Evolutionary conservation across 257 asterid species (phyloP).

Genomic region (Solanum raphanifolium): DNA sequence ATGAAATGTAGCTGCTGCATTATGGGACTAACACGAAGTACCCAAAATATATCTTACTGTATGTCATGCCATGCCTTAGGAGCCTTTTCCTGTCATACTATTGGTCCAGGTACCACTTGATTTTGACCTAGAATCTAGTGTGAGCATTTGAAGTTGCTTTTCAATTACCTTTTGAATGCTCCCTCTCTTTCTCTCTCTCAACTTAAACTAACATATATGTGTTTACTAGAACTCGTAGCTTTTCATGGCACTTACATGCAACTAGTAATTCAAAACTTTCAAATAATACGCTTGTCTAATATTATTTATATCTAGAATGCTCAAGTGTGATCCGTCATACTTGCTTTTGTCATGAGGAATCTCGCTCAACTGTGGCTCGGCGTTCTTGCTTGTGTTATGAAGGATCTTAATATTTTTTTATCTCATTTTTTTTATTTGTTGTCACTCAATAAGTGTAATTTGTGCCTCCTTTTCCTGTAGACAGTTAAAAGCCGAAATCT

Average conservation of each 20-base stretch:
- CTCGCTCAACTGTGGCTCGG: not conserved
- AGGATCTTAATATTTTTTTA: not conserved
- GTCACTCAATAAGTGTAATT: not conserved
- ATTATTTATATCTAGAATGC: not conserved
- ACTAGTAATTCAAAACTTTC: not conserved
- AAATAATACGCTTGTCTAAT: not conserved
- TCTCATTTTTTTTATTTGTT: not conserved
- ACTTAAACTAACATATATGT: not conserved
- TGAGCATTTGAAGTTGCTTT: not conserved
- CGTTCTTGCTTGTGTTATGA: not conserved
- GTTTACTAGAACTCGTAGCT: not conserved
- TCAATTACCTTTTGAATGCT: not conserved
- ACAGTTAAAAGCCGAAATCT: slow-evolving; percentile 57
- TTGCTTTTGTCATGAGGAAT: not conserved
- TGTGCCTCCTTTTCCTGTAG: slow-evolving; percentile 34
- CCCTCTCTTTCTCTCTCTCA: not conserved
- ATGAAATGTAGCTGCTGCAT: not conserved
- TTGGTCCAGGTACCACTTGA: not conserved
- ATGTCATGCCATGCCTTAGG: not conserved
- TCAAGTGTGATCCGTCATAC: not conserved
- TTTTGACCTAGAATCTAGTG: not conserved
- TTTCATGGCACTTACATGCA: not conserved
- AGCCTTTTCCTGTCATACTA: not conserved
- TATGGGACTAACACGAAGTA: not conserved
- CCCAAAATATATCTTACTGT: not conserved